Base-by-base conservation (phyloP, 192 early-diverging fungal genomes). In the Geranomyces variabilis region DNA sequence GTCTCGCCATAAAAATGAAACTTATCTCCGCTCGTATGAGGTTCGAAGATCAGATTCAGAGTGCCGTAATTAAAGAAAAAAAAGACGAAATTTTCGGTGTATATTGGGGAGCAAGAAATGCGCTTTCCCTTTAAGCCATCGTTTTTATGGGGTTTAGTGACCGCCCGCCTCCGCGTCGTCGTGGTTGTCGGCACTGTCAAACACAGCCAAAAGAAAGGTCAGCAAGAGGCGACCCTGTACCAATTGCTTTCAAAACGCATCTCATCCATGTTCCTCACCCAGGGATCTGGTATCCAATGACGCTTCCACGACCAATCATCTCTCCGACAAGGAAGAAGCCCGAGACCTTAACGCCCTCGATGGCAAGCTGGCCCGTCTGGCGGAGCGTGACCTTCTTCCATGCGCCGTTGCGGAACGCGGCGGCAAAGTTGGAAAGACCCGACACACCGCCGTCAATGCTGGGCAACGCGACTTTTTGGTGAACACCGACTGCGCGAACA, bases 311-410 rank as follows among this genome's bases (percentile, higher is more conserved):
- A 22, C 85, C 85, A 75, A 86, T 67, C 81, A 86, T 86, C 75
- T 86, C 85, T 22, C 85, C 85, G 51, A 69, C 85, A 14, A 84
- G 63, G 81, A 86, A 86, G 78, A 86, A 86, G 9, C 85, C 85
- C 28, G 47, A 45, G 60, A 86, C 73, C 71, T 81, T 80, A 65
- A 82, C 57, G 41, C 85, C 85, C 31, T 71, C 71, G 33, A 48
- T 69, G 41, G 67, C 51, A 10, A 86, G 43, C 61, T 79, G 61
- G 33, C 66, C 73, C n/a, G 75, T 70, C 65, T 86, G 75, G 15
- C 60, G 29, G 56, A 86, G 67, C 21, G 80, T 83, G 45, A 84
- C 79, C 74, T 86, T 86, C 70, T 80, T 86, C 85, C 85, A 86
- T 22, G 75, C 76, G 24, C 82, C 85, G 68, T 76, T 83, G 34